Conservation (phyloP, 805 yeast species). For the Candida anglica region DNA sequence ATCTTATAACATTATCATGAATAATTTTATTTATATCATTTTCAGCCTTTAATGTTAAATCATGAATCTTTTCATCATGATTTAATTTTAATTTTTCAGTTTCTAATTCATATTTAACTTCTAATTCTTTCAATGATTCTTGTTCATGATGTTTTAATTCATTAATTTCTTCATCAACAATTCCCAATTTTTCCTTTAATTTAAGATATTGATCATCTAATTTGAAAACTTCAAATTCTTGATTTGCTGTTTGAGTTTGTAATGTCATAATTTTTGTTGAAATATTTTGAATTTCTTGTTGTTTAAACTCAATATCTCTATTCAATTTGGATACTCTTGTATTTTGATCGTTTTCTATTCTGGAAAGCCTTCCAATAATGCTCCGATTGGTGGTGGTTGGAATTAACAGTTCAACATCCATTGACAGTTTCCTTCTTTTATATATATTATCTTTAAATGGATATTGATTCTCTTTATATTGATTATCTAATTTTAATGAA, state of each 20-base stretch:
- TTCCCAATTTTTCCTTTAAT: constrained; percentile 32
- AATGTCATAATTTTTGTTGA: constrained; percentile 19
- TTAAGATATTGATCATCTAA: constrained; percentile 31
- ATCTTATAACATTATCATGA: constrained; percentile 24
- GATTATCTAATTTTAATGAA: too few species aligned
- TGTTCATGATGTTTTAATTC: constrained; percentile 21
- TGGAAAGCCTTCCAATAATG: constrained; percentile 4
- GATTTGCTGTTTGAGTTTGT: constrained; percentile 34
- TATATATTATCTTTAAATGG: too few species aligned
- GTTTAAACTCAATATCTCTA: constrained; percentile 9
- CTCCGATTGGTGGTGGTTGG: too few species aligned
- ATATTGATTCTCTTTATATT: too few species aligned
- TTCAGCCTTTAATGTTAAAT: constrained; percentile 23
- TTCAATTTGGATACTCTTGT: constrained; percentile 5
- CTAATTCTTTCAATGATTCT: constrained; percentile 17
- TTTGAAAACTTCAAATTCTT: constrained; percentile 32
- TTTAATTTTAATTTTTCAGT: constrained; percentile 16
- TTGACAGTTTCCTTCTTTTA: too few species aligned
- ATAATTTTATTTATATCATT: constrained; percentile 36
- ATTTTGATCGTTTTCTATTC: constrained; percentile 11
- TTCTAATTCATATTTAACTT: constrained; percentile 19
- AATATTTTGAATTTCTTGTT: constrained; percentile 12
- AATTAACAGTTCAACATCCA: too few species aligned
- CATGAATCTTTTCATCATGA: constrained; percentile 16
- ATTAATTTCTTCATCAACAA: constrained; percentile 29